Conservation (phyloP, 192 early-diverging fungal species). For the Coemansia sp. region DNA sequence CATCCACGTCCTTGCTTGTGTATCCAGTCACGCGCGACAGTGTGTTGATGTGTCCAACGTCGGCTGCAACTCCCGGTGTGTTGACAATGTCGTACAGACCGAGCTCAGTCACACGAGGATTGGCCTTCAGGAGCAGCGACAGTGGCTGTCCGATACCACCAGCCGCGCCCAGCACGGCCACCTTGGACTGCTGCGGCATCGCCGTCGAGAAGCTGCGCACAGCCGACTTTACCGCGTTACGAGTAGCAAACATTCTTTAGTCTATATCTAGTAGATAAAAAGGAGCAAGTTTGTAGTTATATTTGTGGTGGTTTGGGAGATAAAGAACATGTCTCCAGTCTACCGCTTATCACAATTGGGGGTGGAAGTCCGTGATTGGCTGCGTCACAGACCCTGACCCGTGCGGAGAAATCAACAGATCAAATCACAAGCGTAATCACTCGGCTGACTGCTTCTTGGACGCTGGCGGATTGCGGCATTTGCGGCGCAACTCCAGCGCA, state of each 20-base stretch:
- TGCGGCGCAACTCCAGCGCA: constrained; percentile 20
- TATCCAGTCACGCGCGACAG: constrained; percentile 75
- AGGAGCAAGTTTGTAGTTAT: background rate
- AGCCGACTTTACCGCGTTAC: constrained; percentile 42
- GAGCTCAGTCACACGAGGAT: constrained; percentile 80
- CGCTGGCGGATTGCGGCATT: background rate
- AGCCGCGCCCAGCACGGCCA: constrained; percentile 72
- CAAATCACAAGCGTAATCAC: background rate
- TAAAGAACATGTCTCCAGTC: too few species aligned
- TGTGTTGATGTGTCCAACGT: constrained; percentile 92
- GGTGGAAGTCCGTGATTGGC: constrained; percentile 23
- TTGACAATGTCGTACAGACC: constrained; percentile 94
- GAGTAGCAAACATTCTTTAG: constrained; percentile 53
- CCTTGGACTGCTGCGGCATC: constrained; percentile 54
- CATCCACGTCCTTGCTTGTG: constrained; percentile 65
- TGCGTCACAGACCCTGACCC: background rate
- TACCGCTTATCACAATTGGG: constrained; percentile 6
- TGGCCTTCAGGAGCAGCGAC: constrained; percentile 91
- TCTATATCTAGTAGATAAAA: background rate
- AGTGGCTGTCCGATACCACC: constrained; percentile 99
- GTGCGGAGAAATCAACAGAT: too few species aligned
- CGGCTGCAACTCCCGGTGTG: constrained; percentile 95
- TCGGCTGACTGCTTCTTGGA: background rate
- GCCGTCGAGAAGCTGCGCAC: constrained; percentile 56
- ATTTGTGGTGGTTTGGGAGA: too few species aligned